phyloP scores from a whole-genome alignment of 176 grass and related monocot genomes.

The Triticum timopheevii region DNA sequence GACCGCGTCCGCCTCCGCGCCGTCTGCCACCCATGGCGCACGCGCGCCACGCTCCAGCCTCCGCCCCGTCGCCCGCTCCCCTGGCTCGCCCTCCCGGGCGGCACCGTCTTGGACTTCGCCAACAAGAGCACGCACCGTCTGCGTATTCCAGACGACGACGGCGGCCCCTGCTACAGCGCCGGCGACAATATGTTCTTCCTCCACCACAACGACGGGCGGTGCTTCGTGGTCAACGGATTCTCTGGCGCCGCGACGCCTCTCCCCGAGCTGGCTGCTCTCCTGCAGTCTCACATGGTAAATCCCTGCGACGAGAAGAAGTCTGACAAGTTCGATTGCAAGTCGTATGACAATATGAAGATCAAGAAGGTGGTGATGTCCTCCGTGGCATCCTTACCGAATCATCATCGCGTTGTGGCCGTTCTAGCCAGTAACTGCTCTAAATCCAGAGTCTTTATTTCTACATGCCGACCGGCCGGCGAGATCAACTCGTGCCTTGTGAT shows the following conservation, averaged over 20 bases:
- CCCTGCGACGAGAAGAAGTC: not conserved
- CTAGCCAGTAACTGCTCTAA: not conserved
- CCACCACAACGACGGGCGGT: not conserved
- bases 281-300: not conserved
- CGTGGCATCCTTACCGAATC: not conserved
- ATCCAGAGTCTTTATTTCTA: not conserved
- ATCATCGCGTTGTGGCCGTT: not conserved
- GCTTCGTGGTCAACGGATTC: not conserved
- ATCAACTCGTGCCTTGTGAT: not conserved
- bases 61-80: not conserved
- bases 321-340: not conserved
- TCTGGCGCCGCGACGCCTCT: not conserved
- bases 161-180: not conserved
- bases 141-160: not conserved
- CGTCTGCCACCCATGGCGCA: not conserved
- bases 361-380: not conserved
- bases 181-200: not conserved
- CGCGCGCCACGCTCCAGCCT: not conserved
- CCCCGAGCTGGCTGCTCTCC: conserved; percentile 6
- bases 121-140: not conserved
- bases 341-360: not conserved
- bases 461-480: not conserved
- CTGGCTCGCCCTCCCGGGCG: not conserved
- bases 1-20: not conserved
- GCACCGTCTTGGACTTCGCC: not conserved